Conservation (phyloP, 495 filamentous ascomycete species). For the Penicillium mononematosum region DNA sequence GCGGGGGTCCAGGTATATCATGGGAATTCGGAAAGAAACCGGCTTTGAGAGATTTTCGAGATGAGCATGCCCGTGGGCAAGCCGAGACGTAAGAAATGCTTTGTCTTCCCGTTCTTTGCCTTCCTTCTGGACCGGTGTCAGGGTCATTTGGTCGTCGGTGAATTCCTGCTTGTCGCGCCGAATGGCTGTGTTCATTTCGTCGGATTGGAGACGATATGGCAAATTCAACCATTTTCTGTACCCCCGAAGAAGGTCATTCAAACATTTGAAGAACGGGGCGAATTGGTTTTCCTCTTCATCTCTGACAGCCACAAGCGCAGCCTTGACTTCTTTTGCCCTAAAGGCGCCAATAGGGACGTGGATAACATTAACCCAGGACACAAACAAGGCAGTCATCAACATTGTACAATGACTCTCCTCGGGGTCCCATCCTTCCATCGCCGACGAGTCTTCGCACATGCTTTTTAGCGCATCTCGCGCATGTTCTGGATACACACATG, state of each 20-base stretch:
- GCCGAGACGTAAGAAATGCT: slow-evolving; percentile 4
- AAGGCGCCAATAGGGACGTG: slow-evolving; percentile 29
- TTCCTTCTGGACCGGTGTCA: slow-evolving; percentile 44
- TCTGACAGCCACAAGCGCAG: background rate
- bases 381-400: slow-evolving; percentile 35
- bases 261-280: background rate
- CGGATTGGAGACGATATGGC: background rate
- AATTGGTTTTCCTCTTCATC: slow-evolving; percentile 5
- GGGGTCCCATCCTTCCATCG: background rate
- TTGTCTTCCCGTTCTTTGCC: slow-evolving; percentile 48
- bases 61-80: slow-evolving; percentile 26
- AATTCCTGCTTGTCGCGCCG: slow-evolving; percentile 29
- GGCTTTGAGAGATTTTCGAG: slow-evolving; percentile 50
- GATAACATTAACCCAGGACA: slow-evolving; percentile 21
- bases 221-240: background rate
- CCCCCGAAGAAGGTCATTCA: slow-evolving; percentile 1
- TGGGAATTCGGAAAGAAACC: slow-evolving; percentile 67
- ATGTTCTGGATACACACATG: background rate
- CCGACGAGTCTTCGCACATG: slow-evolving; percentile 10
- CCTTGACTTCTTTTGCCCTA: slow-evolving; percentile 11
- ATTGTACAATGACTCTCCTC: slow-evolving; percentile 23
- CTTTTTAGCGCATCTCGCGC: slow-evolving; percentile 9
- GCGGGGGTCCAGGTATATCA: slow-evolving; percentile 51
- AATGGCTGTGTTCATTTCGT: background rate
- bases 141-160: slow-evolving; percentile 44